Percentiles rank a stretch among this genome's conserved stretches.
These are phyloP conservation scores for Leccinum arenicola DNA, from an alignment of 768 basidiomycete genomes.

Conservation along the genomic window DNA sequence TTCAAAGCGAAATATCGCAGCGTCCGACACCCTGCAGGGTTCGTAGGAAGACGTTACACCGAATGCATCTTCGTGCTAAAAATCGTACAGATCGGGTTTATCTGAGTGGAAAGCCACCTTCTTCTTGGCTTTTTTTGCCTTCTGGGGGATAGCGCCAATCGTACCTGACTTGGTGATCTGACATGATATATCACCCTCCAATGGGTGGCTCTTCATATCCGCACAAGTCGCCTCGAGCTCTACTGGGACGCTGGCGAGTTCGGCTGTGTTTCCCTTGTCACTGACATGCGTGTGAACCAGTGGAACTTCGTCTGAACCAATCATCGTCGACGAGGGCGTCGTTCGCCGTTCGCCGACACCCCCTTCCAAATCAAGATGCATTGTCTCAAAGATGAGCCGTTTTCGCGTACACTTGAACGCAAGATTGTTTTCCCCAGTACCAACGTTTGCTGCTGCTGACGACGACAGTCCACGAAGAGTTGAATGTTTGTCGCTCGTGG, in stretches of 20 bases:
- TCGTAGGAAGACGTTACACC: background rate
- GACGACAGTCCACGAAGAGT: slow-evolving; percentile 75
- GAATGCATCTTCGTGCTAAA: slow-evolving; percentile 37
- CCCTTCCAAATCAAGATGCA: slow-evolving; percentile 87
- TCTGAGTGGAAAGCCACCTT: slow-evolving; percentile 68
- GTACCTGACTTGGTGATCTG: slow-evolving; percentile 8
- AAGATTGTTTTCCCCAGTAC: slow-evolving; percentile 92
- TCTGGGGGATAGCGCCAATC: slow-evolving; percentile 10
- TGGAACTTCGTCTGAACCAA: slow-evolving; percentile 15
- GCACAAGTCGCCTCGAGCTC: slow-evolving; percentile 37
- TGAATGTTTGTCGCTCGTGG: slow-evolving; percentile 82
- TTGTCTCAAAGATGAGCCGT: slow-evolving; percentile 83
- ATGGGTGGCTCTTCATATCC: background rate
- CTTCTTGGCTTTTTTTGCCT: slow-evolving; percentile 54
- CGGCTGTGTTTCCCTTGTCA: slow-evolving; percentile 14
- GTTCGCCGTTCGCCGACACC: slow-evolving; percentile 77
- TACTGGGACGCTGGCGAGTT: slow-evolving; percentile 41
- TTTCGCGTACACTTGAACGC: slow-evolving; percentile 92
- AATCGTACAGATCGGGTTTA: slow-evolving; percentile 71
- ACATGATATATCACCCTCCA: slow-evolving; percentile 9
- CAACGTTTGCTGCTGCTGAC: slow-evolving; percentile 46
- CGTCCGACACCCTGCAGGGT: background rate
- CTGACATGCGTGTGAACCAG: slow-evolving; percentile 18
- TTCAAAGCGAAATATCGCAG: background rate
- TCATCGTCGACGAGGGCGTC: slow-evolving; percentile 38